A percentile compares a stretch with the other conserved stretches of the same genome.
Evolutionary conservation across 2,329 filamentous ascomycete species (phyloP).

Genomic region (Aspergillus candidus): DNA sequence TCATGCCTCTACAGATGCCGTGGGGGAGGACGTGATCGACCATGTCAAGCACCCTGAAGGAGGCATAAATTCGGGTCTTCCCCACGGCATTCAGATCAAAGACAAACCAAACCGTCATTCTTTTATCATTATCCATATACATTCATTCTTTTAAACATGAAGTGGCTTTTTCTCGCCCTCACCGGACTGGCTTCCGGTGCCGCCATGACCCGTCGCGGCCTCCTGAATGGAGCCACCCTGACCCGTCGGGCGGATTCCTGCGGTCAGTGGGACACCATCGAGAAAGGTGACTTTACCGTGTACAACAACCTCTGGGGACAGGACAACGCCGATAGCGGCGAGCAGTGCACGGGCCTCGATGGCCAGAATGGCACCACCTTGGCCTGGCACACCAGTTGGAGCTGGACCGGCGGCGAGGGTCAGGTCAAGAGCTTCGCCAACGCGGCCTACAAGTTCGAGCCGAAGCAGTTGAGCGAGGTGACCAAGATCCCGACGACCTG

Average conservation of each 20-base stretch:
- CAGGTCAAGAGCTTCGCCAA: conserved; percentile 47
- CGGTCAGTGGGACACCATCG: conserved; percentile 35
- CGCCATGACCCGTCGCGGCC: conserved; percentile 18
- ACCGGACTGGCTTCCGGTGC: conserved; percentile 21
- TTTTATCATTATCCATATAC: neutral
- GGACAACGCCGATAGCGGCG: conserved; percentile 29
- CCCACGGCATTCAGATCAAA: too few species aligned
- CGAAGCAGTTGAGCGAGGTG: conserved; percentile 30
- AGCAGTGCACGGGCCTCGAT: conserved; percentile 41
- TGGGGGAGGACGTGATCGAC: too few species aligned
- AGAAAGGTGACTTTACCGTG: conserved; percentile 41
- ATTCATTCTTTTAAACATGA: conserved; percentile 20
- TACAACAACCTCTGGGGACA: conserved; percentile 52
- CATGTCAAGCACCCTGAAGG: too few species aligned
- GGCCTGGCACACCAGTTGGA: conserved; percentile 42
- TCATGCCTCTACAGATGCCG: neutral
- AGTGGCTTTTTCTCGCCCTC: conserved; percentile 20
- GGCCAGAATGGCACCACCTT: conserved; percentile 30
- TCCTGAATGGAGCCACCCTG: conserved; percentile 6
- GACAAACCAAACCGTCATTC: too few species aligned
- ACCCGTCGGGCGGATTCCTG: conserved; percentile 32
- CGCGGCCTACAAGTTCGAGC: conserved; percentile 34
- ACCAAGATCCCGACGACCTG: conserved; percentile 41
- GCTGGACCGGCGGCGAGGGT: conserved; percentile 37
- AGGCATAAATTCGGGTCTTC: too few species aligned